A percentile compares a stretch with the other conserved stretches of the same genome.
phyloP scores from a whole-genome alignment of 345 rosid genomes.

The Corymbia maculata region DNA sequence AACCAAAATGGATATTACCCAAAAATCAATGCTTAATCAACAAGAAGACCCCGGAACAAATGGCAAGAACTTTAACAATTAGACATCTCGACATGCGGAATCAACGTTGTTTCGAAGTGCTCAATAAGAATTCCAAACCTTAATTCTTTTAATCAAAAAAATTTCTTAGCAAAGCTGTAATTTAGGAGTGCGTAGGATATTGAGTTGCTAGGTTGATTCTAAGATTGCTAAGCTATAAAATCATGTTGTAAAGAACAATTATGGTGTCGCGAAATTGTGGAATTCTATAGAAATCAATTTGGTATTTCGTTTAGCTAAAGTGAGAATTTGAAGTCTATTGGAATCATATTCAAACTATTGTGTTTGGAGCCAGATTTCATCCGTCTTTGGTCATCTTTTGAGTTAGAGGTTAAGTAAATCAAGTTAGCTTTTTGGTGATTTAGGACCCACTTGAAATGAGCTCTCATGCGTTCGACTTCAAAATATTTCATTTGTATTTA shows the following conservation, averaged over 20 bases:
- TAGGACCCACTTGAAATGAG: no score
- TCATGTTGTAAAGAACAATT: background rate
- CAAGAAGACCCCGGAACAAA: background rate
- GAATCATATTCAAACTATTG: background rate
- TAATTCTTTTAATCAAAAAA: background rate
- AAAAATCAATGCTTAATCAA: background rate
- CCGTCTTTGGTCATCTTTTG: no score
- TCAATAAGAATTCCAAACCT: background rate
- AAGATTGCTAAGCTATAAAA: background rate
- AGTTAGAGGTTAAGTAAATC: no score
- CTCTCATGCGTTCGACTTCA: no score
- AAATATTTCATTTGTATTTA: no score
- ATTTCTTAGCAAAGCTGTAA: background rate
- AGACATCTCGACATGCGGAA: background rate
- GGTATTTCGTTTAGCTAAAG: background rate
- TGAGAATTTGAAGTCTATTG: no score
- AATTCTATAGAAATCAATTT: no score
- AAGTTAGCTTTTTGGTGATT: no score
- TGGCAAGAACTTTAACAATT: background rate
- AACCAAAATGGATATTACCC: background rate
- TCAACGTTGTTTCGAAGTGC: background rate
- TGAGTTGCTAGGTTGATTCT: background rate
- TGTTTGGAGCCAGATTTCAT: no score
- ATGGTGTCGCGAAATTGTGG: accelerated
- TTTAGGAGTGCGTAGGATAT: background rate